These are phyloP conservation scores for Puccinellia tenuiflora DNA, from an alignment of 176 grass and related monocot genomes.

Conservation along the genomic window DNA sequence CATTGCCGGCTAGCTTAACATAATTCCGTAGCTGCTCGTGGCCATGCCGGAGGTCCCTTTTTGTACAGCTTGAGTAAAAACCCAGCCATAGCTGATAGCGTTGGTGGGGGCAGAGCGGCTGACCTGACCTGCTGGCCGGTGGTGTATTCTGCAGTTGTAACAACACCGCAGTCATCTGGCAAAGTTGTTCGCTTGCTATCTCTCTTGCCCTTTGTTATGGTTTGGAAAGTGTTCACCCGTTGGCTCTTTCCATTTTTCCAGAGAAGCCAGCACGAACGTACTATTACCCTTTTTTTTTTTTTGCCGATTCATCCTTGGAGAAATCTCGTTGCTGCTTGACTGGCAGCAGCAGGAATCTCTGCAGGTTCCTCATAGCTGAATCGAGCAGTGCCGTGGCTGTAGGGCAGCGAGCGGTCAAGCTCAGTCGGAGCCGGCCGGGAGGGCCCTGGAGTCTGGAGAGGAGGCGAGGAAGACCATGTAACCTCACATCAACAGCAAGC, in stretches of 20 bases:
- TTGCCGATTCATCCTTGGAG: no score
- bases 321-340: not conserved
- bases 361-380: not conserved
- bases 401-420: not conserved
- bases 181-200: slow-evolving; percentile 10
- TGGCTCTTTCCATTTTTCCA: not conserved
- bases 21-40: not conserved
- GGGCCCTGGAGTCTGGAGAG: not conserved
- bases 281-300: not conserved
- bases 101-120: not conserved
- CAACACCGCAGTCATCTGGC: not conserved
- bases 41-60: slow-evolving; percentile 1
- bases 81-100: not conserved
- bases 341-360: not conserved
- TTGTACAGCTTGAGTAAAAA: slow-evolving; percentile 31
- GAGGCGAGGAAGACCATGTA: not conserved
- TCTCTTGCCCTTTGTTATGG: not conserved
- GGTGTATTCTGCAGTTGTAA: slow-evolving; percentile 25
- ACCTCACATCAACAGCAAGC: not conserved
- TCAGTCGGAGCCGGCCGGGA: not conserved
- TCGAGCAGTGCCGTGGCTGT: not conserved
- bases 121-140: not conserved
- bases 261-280: not conserved
- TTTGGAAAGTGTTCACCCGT: not conserved
- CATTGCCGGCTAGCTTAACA: not conserved